Percentiles rank a stretch among this genome's conserved stretches.
These are phyloP conservation scores for Phaeophleospora eucalypticola DNA, from an alignment of 2,329 filamentous ascomycete genomes.

Conservation along the genomic window DNA sequence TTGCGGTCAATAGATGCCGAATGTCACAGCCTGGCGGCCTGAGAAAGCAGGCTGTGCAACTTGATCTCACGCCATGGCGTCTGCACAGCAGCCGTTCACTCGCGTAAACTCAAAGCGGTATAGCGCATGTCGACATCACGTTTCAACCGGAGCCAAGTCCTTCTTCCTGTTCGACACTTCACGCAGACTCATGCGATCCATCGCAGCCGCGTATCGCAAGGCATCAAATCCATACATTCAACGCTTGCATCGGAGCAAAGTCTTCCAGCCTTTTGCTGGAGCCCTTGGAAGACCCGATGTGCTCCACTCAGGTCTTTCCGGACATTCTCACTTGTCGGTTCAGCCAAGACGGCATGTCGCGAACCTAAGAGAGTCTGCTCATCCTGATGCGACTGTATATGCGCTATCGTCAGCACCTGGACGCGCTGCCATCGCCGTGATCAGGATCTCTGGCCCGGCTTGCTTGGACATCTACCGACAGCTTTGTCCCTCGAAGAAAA, in stretches of 20 bases:
- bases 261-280: no score
- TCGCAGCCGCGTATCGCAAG: background rate
- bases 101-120: background rate
- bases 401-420: conserved; percentile 84
- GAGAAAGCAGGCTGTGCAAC: no score
- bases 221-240: background rate
- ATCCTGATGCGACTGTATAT: conserved; percentile 65
- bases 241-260: no score
- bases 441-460: conserved; percentile 77
- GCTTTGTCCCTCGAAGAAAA: conserved; percentile 54
- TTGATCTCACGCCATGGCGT: background rate
- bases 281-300: no score
- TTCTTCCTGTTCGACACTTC: no score
- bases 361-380: background rate
- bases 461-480: conserved; percentile 64
- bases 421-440: conserved; percentile 82
- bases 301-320: no score
- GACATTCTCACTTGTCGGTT: no score
- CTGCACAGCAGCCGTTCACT: background rate
- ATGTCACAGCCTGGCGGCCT: no score
- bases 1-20: background rate
- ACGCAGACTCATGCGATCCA: background rate
- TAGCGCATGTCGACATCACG: background rate
- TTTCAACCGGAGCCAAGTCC: background rate
- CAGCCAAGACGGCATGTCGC: background rate